Conservation (phyloP, 2,329 filamentous ascomycete species). For the Blumeria hordei region DNA sequence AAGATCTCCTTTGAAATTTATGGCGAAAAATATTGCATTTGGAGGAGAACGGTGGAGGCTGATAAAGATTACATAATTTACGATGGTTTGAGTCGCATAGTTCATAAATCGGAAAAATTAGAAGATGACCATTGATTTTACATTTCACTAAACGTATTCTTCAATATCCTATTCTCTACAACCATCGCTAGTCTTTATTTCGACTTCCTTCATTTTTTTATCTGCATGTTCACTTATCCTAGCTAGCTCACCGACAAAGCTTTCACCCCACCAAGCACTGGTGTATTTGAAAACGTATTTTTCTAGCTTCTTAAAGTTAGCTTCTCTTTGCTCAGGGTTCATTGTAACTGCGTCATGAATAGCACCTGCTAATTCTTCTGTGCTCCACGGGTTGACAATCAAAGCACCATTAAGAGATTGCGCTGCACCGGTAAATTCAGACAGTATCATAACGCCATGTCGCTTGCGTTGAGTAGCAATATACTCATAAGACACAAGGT, state of each 20-base stretch:
- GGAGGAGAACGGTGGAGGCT: too few species aligned
- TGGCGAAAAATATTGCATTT: too few species aligned
- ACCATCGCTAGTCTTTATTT: too few species aligned
- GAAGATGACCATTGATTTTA: too few species aligned
- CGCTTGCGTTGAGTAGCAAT: conserved; percentile 80
- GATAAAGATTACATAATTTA: too few species aligned
- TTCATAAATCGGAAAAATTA: too few species aligned
- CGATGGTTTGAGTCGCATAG: too few species aligned
- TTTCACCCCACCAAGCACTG: conserved; percentile 87
- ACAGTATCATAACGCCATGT: conserved; percentile 83
- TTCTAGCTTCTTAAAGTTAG: conserved; percentile 78
- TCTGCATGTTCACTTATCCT: neutral
- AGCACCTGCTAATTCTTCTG: conserved; percentile 75
- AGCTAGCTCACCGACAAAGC: conserved; percentile 62
- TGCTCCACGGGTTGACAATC: conserved; percentile 97
- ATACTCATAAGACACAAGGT: conserved; percentile 94
- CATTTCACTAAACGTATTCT: too few species aligned
- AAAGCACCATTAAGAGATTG: conserved; percentile 84
- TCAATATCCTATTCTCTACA: too few species aligned
- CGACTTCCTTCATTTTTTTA: too few species aligned
- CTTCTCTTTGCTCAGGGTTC: conserved; percentile 63
- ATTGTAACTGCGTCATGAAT: conserved; percentile 96
- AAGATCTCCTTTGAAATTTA: too few species aligned
- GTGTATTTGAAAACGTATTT: conserved; percentile 97
- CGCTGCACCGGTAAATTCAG: conserved; percentile 87